A percentile compares a stretch with the other conserved stretches of the same genome.
phyloP scores from a whole-genome alignment of 345 rosid species.

The Brassica nigra region DNA sequence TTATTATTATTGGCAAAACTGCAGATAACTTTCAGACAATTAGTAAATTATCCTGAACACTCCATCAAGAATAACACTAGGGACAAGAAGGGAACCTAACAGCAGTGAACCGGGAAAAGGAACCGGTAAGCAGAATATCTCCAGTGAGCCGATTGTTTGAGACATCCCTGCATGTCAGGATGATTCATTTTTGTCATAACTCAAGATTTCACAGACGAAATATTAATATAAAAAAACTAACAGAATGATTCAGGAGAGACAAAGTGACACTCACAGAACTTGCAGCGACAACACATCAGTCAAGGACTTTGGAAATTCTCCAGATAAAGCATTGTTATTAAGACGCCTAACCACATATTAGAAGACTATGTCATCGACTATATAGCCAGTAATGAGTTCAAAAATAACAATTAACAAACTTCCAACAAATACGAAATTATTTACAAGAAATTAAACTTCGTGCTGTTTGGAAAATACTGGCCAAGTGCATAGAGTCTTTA shows the following conservation, averaged over 20 bases:
- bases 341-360: slow-evolving; percentile 61
- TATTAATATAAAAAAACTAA: background rate
- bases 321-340: slow-evolving; percentile 66
- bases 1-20: slow-evolving; percentile 54
- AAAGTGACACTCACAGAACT: slow-evolving; percentile 66
- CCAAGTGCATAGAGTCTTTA: too few species aligned
- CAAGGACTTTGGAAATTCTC: slow-evolving; percentile 56
- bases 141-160: slow-evolving; percentile 70
- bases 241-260: slow-evolving; percentile 9
- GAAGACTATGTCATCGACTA: background rate
- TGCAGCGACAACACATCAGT: slow-evolving; percentile 54
- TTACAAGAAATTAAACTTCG: too few species aligned
- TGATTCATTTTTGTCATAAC: slow-evolving; percentile 11
- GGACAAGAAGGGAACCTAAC: slow-evolving; percentile 53
- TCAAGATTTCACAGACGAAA: background rate
- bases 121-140: slow-evolving; percentile 68
- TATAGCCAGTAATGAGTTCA: background rate
- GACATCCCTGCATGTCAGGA: slow-evolving; percentile 69
- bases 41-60: slow-evolving; percentile 25
- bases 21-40: slow-evolving; percentile 39
- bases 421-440: background rate
- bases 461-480: too few species aligned
- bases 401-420: background rate
- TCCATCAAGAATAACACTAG: slow-evolving; percentile 9
- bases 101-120: slow-evolving; percentile 72